phyloP scores from a whole-genome alignment of 352 stramenopile species.

The Halophytophthora polymorphica region DNA sequence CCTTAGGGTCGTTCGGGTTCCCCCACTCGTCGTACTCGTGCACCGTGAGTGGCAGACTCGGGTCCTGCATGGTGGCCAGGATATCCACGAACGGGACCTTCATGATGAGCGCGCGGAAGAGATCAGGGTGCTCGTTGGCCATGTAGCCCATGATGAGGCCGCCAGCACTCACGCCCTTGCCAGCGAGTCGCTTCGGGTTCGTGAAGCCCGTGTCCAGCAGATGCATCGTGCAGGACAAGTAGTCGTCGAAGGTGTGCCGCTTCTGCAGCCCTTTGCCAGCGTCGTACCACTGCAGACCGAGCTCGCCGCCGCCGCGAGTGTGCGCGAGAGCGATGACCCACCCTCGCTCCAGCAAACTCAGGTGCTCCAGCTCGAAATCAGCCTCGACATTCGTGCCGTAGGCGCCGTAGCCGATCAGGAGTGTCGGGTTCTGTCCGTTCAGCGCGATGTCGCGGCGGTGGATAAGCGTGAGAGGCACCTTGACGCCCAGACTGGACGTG shows the following conservation, averaged over 20 bases:
- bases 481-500: conserved; percentile 28
- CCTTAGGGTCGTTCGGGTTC: conserved; percentile 41
- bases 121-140: conserved; percentile 71
- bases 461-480: conserved; percentile 78
- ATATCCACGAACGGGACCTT: conserved; percentile 91
- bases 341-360: conserved; percentile 80
- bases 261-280: conserved; percentile 77
- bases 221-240: conserved; percentile 60
- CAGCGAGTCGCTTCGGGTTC: conserved; percentile 51
- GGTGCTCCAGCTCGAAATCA: conserved; percentile 81
- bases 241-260: conserved; percentile 86
- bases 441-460: conserved; percentile 50
- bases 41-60: conserved; percentile 80
- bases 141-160: conserved; percentile 86
- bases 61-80: conserved; percentile 83
- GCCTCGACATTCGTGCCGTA: conserved; percentile 88
- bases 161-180: conserved; percentile 82
- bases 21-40: conserved; percentile 94
- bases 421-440: conserved; percentile 71
- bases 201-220: conserved; percentile 67
- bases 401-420: conserved; percentile 86
- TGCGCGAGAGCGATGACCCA: conserved; percentile 91
- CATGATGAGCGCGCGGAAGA: conserved; percentile 80
- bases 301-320: conserved; percentile 85
- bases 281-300: conserved; percentile 87